phyloP scores from a whole-genome alignment of 768 basidiomycete genomes.

The Rhodotorula paludigena region DNA sequence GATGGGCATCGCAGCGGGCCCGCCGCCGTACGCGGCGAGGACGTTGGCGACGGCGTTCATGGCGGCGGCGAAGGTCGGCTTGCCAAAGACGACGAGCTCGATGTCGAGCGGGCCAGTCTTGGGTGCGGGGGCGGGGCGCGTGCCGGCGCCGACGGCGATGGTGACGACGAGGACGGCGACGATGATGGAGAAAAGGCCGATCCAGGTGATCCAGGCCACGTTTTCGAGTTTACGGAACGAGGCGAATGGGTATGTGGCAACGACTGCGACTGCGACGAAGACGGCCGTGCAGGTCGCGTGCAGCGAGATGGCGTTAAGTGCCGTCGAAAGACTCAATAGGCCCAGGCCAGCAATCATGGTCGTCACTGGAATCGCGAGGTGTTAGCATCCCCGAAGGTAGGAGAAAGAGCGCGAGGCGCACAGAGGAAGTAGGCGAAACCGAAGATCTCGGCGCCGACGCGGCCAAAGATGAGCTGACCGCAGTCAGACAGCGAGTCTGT shows the following conservation, averaged over 20 bases:
- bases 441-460: background rate
- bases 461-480: background rate
- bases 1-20: slow-evolving; percentile 35
- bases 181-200: slow-evolving; percentile 34
- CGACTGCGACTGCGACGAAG: slow-evolving; percentile 43
- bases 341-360: slow-evolving; percentile 39
- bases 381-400: background rate
- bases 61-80: slow-evolving; percentile 39
- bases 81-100: slow-evolving; percentile 30
- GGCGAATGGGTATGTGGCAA: slow-evolving; percentile 38
- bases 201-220: slow-evolving; percentile 43
- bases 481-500: background rate
- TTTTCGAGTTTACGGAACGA: slow-evolving; percentile 44
- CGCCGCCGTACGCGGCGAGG: slow-evolving; percentile 37
- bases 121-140: slow-evolving; percentile 40
- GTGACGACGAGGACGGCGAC: slow-evolving; percentile 32
- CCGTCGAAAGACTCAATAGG: slow-evolving; percentile 45
- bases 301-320: slow-evolving; percentile 45
- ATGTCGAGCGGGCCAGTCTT: slow-evolving; percentile 31
- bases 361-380: background rate
- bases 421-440: background rate
- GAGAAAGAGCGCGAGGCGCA: background rate
- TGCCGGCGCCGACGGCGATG: slow-evolving; percentile 32
- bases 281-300: slow-evolving; percentile 47
- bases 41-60: slow-evolving; percentile 45